phyloP scores from a whole-genome alignment of 2,329 filamentous ascomycete species.

The Exophiala alcalophila region DNA sequence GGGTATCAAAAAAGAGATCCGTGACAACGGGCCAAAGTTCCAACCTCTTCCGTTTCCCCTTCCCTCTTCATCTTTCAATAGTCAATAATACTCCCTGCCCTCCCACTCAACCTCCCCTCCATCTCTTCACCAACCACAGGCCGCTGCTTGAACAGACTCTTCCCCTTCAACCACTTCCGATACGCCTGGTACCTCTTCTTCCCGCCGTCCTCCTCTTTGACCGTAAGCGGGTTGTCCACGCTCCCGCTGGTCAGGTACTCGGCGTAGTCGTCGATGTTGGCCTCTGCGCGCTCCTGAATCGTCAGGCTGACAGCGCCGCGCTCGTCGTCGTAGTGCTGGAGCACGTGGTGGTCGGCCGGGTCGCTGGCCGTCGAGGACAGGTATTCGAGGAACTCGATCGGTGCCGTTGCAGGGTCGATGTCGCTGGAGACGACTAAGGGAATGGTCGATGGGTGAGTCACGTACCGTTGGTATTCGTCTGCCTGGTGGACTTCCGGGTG shows the following conservation, averaged over 20 bases:
- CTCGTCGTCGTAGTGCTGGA: slow-evolving; percentile 57
- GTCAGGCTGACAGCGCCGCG: slow-evolving; percentile 38
- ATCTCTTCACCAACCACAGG: slow-evolving; percentile 33
- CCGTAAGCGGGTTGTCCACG: slow-evolving; percentile 79
- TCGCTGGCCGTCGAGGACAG: slow-evolving; percentile 47
- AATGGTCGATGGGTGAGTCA: slow-evolving; percentile 83
- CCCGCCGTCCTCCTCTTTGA: slow-evolving; percentile 76
- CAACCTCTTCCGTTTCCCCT: too few species aligned
- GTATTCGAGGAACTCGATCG: slow-evolving; percentile 73
- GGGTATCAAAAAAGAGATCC: too few species aligned
- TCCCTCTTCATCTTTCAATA: too few species aligned
- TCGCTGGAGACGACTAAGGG: slow-evolving; percentile 59
- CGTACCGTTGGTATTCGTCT: slow-evolving; percentile 88
- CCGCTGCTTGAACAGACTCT: slow-evolving; percentile 93
- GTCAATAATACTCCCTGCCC: too few species aligned
- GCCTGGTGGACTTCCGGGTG: slow-evolving; percentile 74
- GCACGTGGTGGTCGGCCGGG: slow-evolving; percentile 20
- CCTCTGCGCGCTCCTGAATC: slow-evolving; percentile 54
- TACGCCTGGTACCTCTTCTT: slow-evolving; percentile 99
- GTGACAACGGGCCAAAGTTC: too few species aligned
- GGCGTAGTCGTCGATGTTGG: slow-evolving; percentile 69
- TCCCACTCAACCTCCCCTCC: slow-evolving; percentile 17
- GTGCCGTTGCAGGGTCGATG: slow-evolving; percentile 35
- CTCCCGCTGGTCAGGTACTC: slow-evolving; percentile 66
- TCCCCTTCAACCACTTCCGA: slow-evolving; percentile 87